Base-by-base conservation (phyloP, 257 asterid genomes). In the Solanum verrucosum region DNA sequence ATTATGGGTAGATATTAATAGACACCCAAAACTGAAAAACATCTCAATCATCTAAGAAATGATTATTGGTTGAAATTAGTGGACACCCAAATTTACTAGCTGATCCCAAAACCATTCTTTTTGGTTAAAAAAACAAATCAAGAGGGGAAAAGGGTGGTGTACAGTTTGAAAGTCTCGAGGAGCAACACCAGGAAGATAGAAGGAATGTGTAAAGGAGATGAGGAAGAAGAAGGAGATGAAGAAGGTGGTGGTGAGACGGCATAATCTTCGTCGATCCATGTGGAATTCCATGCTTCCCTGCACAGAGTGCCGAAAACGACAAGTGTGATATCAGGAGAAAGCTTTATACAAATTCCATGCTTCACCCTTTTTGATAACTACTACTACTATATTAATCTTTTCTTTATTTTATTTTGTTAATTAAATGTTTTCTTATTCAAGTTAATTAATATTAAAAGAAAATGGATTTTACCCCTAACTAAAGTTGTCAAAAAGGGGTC, bases 151-250 rank as follows among this genome's bases (percentile, higher is more conserved):
- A 46, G 37, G 35, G 40, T 34, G 83, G 46, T 2, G 25, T 92
- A 96, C 99, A 73, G 93, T 87, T 67, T 42, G 92, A 84, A 95
- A 96, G 92, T 94, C 94, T 31, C 94, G 97, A 90, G 99, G 98
- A 63, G 97, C 96, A 59, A 95, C 98, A 85, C 98, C 95, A 84
- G 99, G 95, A 42, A 96, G 95, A 85, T 95, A 94, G 91, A 96
- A 96, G 72, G 95, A 88, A 90, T 90, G 85, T 25, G 93, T 96
- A 14, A 92, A 82, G 29, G 98, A 89, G 90, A 92, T 84, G 87
- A 92, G 34, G 78, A 90, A 88, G 79, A 92, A 87, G 60, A 93
- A 88, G 81, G 90, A 90, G 79, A 90, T 13, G 46, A 85, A 71
- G 46, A 42, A 42, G 49, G 15, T 44, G 91, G 93, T 90, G 86